These are phyloP conservation scores for Diaporthe longicolla DNA, from an alignment of 2,329 filamentous ascomycete genomes.

Conservation along the genomic window DNA sequence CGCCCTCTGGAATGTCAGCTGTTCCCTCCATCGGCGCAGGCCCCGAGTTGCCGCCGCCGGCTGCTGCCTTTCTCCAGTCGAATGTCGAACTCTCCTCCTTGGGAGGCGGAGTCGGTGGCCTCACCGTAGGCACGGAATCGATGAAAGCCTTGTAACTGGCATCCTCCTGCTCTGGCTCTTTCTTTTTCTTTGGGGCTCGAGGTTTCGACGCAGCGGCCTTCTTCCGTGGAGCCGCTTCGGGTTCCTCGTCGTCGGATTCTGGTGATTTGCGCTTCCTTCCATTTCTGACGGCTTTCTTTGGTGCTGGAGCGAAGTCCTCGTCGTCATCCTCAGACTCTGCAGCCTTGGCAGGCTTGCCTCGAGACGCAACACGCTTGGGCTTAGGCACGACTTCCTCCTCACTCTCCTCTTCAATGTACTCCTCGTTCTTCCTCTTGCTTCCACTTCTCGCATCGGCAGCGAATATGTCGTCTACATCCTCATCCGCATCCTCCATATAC, in stretches of 20 bases:
- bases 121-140: constrained; percentile 86
- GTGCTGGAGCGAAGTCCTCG: constrained; percentile 50
- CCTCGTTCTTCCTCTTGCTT: constrained; percentile 79
- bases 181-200: constrained; percentile 73
- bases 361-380: constrained; percentile 66
- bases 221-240: constrained; percentile 55
- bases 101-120: constrained; percentile 86
- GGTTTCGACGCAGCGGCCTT: constrained; percentile 71
- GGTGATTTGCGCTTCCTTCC: constrained; percentile 44
- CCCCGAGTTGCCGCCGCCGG: constrained; percentile 72
- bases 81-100: constrained; percentile 81
- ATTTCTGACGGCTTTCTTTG: constrained; percentile 50
- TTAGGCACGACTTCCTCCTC: constrained; percentile 65
- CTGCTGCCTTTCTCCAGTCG: constrained; percentile 77
- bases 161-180: constrained; percentile 76
- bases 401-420: constrained; percentile 80
- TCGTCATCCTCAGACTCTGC: constrained; percentile 53
- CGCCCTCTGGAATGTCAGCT: constrained; percentile 83
- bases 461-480: constrained; percentile 88
- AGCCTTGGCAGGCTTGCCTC: constrained; percentile 55
- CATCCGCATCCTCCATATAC: constrained; percentile 76
- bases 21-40: constrained; percentile 74
- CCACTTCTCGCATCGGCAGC: constrained; percentile 77
- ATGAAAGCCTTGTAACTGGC: constrained; percentile 86
- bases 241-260: constrained; percentile 40